Evolutionary conservation across 805 yeast genomes (phyloP), one percentile per base, ranked within the genome.

Genomic region (Metschnikowia picachoensis): DNA sequence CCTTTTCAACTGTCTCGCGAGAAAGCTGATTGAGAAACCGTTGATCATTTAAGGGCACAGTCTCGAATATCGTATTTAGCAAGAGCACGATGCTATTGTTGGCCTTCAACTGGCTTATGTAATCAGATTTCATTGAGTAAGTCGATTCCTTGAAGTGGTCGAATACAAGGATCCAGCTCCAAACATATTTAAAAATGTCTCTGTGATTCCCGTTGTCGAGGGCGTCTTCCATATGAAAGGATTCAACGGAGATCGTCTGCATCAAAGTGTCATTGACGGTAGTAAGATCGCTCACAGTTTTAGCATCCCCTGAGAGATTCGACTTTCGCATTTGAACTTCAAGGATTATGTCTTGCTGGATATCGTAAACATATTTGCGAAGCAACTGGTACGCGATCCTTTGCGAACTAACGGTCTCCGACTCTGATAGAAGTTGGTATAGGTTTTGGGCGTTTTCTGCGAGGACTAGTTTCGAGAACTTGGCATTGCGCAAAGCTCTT

Each of bases 141-240:
- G 94, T 79, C 6, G 85, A 76, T 47, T 81, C 79, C 42, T 76
- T 73, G 59, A 89, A 85, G 61, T 81, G 81, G 28, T 66, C 68
- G 51, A 86, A 72, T 0, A 86, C 62, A 44, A 87, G 67, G 50
- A 66, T 67, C 95, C 95, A 90, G 46, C 80, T 67, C 83, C 87
- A 83, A 30, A 85, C 53, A 58, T 77, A 85, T 16, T 61, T 67
- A 28, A 73, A 58, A 37, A 72, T 54, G 2, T 17, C 48, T 14
- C 41, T 30, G 8, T 37, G 38, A 8, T 52, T 35, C 5, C 48
- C 59, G 4, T 30, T 27, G 14, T 46, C 48, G 30, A 46, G 41
- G 15, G 45, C 42, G 6, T 40, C 46, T 29, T 39, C 47, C 12
- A 46, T 28, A 15, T 28, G 43, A 17, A 69, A 68, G 35, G 73